phyloP scores from a whole-genome alignment of 2,329 filamentous ascomycete species.

The Cordyceps militaris region DNA sequence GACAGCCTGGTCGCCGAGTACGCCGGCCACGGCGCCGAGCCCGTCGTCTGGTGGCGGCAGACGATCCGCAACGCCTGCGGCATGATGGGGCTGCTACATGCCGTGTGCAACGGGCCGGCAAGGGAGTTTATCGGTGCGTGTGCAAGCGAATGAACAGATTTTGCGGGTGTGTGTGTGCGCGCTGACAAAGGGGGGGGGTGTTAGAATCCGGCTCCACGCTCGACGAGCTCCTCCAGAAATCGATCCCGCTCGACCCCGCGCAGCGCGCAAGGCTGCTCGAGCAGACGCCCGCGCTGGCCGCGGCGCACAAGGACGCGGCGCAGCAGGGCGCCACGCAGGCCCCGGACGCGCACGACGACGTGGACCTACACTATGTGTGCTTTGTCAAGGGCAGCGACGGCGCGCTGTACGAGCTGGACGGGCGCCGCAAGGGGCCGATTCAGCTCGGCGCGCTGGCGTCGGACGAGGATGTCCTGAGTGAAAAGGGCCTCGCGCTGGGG shows the following conservation, averaged over 20 bases:
- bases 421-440: slow-evolving; percentile 51
- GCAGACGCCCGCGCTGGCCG: slow-evolving; percentile 65
- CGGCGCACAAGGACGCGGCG: slow-evolving; percentile 72
- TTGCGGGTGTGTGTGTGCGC: not conserved
- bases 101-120: slow-evolving; percentile 69
- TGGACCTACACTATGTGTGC: slow-evolving; percentile 95
- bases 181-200: not conserved
- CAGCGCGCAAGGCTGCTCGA: slow-evolving; percentile 71
- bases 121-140: slow-evolving; percentile 48
- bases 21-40: slow-evolving; percentile 61
- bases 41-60: slow-evolving; percentile 89
- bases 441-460: slow-evolving; percentile 46
- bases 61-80: slow-evolving; percentile 93
- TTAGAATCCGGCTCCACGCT: slow-evolving; percentile 48
- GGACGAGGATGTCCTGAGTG: slow-evolving; percentile 66
- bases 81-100: slow-evolving; percentile 80
- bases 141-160: not conserved
- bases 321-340: slow-evolving; percentile 69
- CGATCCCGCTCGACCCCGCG: slow-evolving; percentile 60
- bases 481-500: slow-evolving; percentile 67
- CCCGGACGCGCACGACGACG: slow-evolving; percentile 67
- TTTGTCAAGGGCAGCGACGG: slow-evolving; percentile 73
- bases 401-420: slow-evolving; percentile 54
- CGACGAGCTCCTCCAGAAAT: slow-evolving; percentile 57
- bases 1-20: slow-evolving; percentile 61